Percentiles rank a stretch among this genome's conserved stretches.
phyloP scores from a whole-genome alignment of 192 early-diverging fungal genomes.

The Backusella westeae region DNA sequence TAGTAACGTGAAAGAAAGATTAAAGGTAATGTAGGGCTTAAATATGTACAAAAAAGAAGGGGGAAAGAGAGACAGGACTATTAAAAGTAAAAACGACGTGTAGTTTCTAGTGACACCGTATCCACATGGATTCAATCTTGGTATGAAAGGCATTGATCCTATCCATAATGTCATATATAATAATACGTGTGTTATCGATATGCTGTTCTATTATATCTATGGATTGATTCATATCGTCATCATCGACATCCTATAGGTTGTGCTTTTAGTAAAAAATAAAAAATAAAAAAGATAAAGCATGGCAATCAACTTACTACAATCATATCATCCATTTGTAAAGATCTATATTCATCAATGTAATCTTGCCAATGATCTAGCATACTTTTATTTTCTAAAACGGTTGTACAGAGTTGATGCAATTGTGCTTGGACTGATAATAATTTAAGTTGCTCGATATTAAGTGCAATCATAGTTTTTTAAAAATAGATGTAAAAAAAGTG shows the following conservation, averaged over 20 bases:
- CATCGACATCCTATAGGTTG: neutral
- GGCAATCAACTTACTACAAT: neutral
- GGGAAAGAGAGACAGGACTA: too few relatives aligned
- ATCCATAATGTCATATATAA: neutral
- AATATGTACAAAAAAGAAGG: neutral
- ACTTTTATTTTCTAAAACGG: neutral
- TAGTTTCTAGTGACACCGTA: neutral
- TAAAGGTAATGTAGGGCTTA: too few relatives aligned
- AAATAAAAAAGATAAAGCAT: neutral
- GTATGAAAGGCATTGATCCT: neutral
- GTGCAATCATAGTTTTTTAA: neutral
- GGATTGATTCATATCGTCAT: neutral
- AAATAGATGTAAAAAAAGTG: neutral
- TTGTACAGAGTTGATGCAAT: neutral
- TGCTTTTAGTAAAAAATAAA: neutral
- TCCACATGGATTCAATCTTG: neutral
- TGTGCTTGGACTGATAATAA: neutral
- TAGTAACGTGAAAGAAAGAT: too few relatives aligned
- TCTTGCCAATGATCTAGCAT: neutral
- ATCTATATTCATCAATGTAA: neutral
- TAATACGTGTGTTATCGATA: neutral
- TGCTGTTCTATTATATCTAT: neutral
- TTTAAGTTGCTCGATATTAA: neutral
- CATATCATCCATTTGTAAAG: slow-evolving; percentile 7
- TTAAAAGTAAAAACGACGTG: too few relatives aligned